Conservation (phyloP, 768 basidiomycete genomes). For the Suillus brevipes region DNA sequence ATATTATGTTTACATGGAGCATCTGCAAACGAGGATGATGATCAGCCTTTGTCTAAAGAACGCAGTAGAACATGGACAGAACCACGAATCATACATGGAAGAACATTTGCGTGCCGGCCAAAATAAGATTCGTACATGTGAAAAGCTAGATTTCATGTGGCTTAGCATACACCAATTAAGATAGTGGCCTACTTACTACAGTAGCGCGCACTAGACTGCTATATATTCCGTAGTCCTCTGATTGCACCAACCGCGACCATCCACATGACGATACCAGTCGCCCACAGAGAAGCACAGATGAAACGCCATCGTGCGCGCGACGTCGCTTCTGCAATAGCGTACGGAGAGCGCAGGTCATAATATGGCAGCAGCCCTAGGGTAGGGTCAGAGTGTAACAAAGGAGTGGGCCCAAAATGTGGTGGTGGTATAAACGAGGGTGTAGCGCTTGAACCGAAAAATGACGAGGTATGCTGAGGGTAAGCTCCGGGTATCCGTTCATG, state of each 20-base stretch:
- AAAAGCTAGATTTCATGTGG: background rate
- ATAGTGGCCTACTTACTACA: background rate
- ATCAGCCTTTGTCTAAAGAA: background rate
- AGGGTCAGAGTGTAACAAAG: conserved; percentile 37
- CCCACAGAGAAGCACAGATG: conserved; percentile 41
- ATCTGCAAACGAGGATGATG: background rate
- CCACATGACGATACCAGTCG: conserved; percentile 32
- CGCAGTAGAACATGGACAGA: background rate
- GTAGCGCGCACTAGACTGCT: background rate
- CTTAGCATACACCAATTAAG: background rate
- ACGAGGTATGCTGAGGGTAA: conserved; percentile 16
- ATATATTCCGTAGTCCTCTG: conserved; percentile 16
- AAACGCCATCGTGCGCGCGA: conserved; percentile 46
- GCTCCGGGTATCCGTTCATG: conserved; percentile 15
- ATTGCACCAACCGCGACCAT: conserved; percentile 29
- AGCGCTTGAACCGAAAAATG: conserved; percentile 19
- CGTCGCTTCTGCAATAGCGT: conserved; percentile 38
- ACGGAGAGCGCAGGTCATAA: conserved; percentile 44
- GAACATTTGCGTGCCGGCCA: background rate
- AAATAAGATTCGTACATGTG: background rate
- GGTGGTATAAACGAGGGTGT: conserved; percentile 20
- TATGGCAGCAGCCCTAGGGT: conserved; percentile 37
- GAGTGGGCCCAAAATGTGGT: conserved; percentile 40
- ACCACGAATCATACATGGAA: background rate
- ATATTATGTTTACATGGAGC: conserved; percentile 1